A percentile compares a stretch with the other conserved stretches of the same genome.
Evolutionary conservation across 352 stramenopile genomes (phyloP).

Genomic region (Phytophthora litchii): DNA sequence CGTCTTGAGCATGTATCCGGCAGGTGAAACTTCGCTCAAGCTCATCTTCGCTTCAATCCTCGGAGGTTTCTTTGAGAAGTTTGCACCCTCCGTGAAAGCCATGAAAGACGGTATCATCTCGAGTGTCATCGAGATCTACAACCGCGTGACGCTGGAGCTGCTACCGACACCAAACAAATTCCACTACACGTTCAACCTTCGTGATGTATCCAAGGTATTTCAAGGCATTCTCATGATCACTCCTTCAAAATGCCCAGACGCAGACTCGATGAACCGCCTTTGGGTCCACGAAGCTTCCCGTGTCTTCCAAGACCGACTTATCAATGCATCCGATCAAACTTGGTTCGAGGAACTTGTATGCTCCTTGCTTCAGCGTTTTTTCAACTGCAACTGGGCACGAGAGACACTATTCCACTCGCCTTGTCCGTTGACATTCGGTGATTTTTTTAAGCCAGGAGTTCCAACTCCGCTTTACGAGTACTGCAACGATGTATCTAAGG

Average conservation of each 20-base stretch:
- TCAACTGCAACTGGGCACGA: slow-evolving; percentile 77
- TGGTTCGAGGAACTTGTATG: slow-evolving; percentile 93
- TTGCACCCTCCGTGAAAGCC: slow-evolving; percentile 82
- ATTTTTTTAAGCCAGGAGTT: slow-evolving; percentile 90
- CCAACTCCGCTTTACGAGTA: slow-evolving; percentile 86
- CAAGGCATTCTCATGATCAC: slow-evolving; percentile 96
- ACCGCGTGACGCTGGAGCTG: slow-evolving; percentile 90
- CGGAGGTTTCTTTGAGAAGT: slow-evolving; percentile 91
- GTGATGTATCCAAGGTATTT: slow-evolving; percentile 96
- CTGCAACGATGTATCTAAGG: slow-evolving; percentile 77
- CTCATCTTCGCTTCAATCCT: slow-evolving; percentile 95
- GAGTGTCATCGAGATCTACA: slow-evolving; percentile 94
- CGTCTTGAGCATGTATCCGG: slow-evolving; percentile 93
- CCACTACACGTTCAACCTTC: slow-evolving; percentile 96
- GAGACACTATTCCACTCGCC: slow-evolving; percentile 89
- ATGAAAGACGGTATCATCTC: slow-evolving; percentile 86
- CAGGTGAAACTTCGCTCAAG: slow-evolving; percentile 86
- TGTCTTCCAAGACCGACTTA: slow-evolving; percentile 95
- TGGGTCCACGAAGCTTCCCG: slow-evolving; percentile 93
- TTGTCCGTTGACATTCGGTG: slow-evolving; percentile 91
- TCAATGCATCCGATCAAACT: slow-evolving; percentile 83
- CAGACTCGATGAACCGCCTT: slow-evolving; percentile 86
- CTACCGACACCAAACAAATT: slow-evolving; percentile 94
- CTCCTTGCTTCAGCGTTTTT: slow-evolving; percentile 76
- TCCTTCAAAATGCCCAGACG: slow-evolving; percentile 73